These are phyloP conservation scores for Lodderomyces parapsilosis DNA, from an alignment of 1,139 yeast species.

Conservation along the genomic window DNA sequence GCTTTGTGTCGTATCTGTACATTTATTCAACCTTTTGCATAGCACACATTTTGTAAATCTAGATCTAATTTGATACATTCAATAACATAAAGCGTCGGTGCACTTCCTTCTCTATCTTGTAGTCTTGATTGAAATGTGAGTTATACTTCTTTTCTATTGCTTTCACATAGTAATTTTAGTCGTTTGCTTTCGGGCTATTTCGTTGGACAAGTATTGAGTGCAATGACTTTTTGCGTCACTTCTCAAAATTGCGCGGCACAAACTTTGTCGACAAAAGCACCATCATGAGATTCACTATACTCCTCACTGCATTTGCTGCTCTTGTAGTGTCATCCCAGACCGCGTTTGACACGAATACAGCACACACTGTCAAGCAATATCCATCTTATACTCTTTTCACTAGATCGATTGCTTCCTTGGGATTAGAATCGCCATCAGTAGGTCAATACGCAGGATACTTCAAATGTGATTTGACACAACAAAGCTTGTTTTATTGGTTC, in stretches of 20 bases:
- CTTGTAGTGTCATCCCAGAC: not conserved
- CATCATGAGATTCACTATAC: not conserved
- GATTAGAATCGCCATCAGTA: constrained; percentile 30
- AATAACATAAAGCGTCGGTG: too few relatives aligned
- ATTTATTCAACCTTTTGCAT: too few relatives aligned
- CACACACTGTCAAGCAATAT: not conserved
- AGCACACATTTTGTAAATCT: too few relatives aligned
- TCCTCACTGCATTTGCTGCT: not conserved
- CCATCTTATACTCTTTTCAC: constrained; percentile 2
- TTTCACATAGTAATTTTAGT: too few relatives aligned
- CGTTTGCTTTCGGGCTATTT: too few relatives aligned
- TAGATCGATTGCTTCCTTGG: constrained; percentile 1
- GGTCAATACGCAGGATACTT: constrained; percentile 86
- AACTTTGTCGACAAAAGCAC: not conserved
- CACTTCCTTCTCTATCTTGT: too few relatives aligned
- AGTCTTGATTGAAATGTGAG: too few relatives aligned
- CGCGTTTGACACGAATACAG: not conserved
- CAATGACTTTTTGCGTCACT: too few relatives aligned
- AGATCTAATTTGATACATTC: too few relatives aligned
- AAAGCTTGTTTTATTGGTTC: constrained; percentile 57
- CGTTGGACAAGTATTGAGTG: too few relatives aligned
- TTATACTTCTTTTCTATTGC: too few relatives aligned
- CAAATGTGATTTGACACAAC: constrained; percentile 77
- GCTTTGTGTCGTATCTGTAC: too few relatives aligned
- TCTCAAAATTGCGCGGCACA: constrained; percentile 1